Percentiles rank a stretch among this genome's conserved stretches.
Conservation (phyloP, 768 basidiomycete genomes). For the Tulasnella sp. region DNA sequence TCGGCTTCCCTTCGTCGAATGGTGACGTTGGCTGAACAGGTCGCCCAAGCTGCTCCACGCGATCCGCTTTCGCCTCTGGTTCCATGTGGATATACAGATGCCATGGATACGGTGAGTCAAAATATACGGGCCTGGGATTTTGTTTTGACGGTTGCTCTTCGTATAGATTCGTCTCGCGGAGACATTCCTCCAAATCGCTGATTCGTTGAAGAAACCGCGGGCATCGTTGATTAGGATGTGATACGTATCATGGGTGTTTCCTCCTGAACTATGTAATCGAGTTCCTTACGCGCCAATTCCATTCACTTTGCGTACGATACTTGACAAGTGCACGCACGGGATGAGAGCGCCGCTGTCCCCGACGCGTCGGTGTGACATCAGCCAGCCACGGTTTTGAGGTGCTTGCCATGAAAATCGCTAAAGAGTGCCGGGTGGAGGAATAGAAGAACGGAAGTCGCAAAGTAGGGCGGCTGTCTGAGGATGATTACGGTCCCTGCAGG, state of each 20-base stretch:
- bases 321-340: no score
- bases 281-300: not conserved
- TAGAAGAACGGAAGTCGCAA: no score
- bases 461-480: no score
- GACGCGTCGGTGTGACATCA: not conserved
- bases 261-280: not conserved
- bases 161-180: slow-evolving; percentile 41
- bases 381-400: not conserved
- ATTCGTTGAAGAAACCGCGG: slow-evolving; percentile 44
- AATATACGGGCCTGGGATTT: slow-evolving; percentile 16
- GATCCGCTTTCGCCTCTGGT: slow-evolving; percentile 31
- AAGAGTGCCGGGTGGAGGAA: not conserved
- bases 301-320: no score
- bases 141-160: not conserved
- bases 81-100: slow-evolving; percentile 38
- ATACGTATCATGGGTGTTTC: no score
- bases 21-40: slow-evolving; percentile 38
- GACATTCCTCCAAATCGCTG: slow-evolving; percentile 46
- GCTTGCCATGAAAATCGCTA: not conserved
- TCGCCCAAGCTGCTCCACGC: slow-evolving; percentile 34
- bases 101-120: slow-evolving; percentile 38
- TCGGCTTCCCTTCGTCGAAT: slow-evolving; percentile 35
- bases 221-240: slow-evolving; percentile 31
- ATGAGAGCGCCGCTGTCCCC: no score
- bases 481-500: no score